Conservation (phyloP, 805 yeast species). For the Candida loeiensis region DNA sequence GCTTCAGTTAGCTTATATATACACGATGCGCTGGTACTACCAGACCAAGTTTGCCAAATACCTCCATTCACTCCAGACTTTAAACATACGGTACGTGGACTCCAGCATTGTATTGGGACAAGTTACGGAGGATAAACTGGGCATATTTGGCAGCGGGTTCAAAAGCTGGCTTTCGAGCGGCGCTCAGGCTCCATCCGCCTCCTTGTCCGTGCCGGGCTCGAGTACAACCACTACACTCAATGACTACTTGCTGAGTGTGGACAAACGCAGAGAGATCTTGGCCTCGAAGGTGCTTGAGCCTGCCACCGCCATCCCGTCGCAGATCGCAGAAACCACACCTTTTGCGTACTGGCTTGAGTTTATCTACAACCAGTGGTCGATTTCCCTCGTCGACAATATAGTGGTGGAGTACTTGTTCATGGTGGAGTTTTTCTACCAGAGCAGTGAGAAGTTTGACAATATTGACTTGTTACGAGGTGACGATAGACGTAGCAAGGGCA, state of each 20-base stretch:
- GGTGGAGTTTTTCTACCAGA: conserved; percentile 62
- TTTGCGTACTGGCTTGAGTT: conserved; percentile 67
- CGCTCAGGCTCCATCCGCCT: conserved; percentile 5
- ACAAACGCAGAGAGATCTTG: conserved; percentile 59
- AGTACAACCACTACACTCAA: conserved; percentile 24
- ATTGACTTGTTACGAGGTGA: conserved; percentile 12
- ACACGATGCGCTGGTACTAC: conserved; percentile 94
- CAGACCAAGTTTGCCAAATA: conserved; percentile 73
- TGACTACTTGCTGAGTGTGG: conserved; percentile 53
- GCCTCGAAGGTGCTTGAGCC: conserved; percentile 33
- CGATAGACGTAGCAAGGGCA: conserved; percentile 8
- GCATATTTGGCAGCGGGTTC: conserved; percentile 20
- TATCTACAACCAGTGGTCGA: conserved; percentile 66
- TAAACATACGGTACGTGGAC: conserved; percentile 56
- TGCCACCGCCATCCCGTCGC: conserved; percentile 65
- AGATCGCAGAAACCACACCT: conserved; percentile 77
- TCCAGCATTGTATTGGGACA: conserved; percentile 52
- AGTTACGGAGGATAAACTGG: conserved; percentile 24
- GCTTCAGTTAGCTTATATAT: conserved; percentile 72
- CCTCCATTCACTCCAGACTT: conserved; percentile 63
- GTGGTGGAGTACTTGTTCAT: conserved; percentile 73
- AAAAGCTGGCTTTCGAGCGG: conserved; percentile 23
- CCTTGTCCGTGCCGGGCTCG: conserved; percentile 2
- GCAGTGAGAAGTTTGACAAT: conserved; percentile 32
- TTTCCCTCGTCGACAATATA: conserved; percentile 72